Evolutionary conservation across 208 protist species (phyloP).

Genomic region (Crithidia expoeki): DNA sequence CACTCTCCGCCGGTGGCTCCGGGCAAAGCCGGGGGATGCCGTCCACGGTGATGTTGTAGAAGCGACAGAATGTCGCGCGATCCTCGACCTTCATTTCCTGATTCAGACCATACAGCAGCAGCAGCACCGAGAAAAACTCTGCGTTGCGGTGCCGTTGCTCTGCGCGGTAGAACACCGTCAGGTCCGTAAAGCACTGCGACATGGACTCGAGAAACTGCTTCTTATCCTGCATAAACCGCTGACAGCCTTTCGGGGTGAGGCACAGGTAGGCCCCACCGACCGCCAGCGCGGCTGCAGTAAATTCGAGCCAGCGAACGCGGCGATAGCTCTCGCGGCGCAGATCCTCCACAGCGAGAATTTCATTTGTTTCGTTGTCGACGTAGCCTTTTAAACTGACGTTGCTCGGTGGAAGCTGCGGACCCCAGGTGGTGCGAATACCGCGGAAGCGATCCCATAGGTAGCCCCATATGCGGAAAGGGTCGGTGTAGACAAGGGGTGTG

Average conservation of each 20-base stretch:
- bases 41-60: conserved; percentile 32
- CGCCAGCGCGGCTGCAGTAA: conserved; percentile 76
- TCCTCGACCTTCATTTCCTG: conserved; percentile 80
- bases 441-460: conserved; percentile 88
- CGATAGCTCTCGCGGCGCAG: conserved; percentile 47
- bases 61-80: conserved; percentile 67
- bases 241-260: conserved; percentile 57
- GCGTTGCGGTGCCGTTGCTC: conserved; percentile 66
- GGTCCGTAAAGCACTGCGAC: conserved; percentile 85
- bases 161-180: conserved; percentile 72
- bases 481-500: conserved; percentile 57
- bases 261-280: conserved; percentile 72
- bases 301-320: conserved; percentile 82
- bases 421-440: conserved; percentile 80
- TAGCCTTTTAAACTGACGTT: conserved; percentile 33
- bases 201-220: conserved; percentile 87
- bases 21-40: conserved; percentile 31
- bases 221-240: conserved; percentile 76
- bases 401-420: conserved; percentile 56
- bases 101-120: conserved; percentile 83
- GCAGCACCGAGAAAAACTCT: conserved; percentile 79
- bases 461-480: conserved; percentile 74
- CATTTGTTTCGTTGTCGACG: conserved; percentile 20
- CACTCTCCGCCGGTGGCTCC: conserved; percentile 57
- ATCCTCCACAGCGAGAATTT: conserved; percentile 8